Conservation (phyloP, 768 basidiomycete species). For the Austroboletus festivus region DNA sequence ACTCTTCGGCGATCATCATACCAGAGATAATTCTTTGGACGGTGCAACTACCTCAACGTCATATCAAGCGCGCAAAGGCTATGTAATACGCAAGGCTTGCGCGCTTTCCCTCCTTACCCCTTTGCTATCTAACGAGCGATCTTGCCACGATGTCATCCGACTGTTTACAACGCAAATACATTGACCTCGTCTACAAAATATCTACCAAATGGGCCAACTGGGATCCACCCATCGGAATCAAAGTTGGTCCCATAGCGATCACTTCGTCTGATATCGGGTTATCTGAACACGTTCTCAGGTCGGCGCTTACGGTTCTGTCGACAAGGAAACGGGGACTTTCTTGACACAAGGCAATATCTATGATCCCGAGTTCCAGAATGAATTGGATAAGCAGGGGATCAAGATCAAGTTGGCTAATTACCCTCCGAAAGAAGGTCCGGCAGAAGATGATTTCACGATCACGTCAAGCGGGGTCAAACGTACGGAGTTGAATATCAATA, state of each 20-base stretch:
- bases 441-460: slow-evolving; percentile 25
- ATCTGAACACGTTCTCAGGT: slow-evolving; percentile 21
- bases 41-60: too few species aligned
- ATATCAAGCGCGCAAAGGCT: too few species aligned
- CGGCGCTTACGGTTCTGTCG: slow-evolving; percentile 33
- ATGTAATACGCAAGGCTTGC: too few species aligned
- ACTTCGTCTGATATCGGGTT: not conserved
- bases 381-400: slow-evolving; percentile 7
- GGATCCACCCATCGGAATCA: slow-evolving; percentile 34
- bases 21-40: too few species aligned
- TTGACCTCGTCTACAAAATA: slow-evolving; percentile 30
- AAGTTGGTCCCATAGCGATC: slow-evolving; percentile 17
- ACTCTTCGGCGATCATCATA: too few species aligned
- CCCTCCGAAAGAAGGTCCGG: slow-evolving; percentile 7
- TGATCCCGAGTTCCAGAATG: slow-evolving; percentile 11
- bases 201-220: slow-evolving; percentile 39
- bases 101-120: not conserved
- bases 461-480: slow-evolving; percentile 23
- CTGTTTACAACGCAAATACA: slow-evolving; percentile 30
- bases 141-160: too few species aligned
- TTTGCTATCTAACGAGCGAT: not conserved
- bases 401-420: slow-evolving; percentile 10
- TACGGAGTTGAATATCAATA: slow-evolving; percentile 7
- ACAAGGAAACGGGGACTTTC: slow-evolving; percentile 30
- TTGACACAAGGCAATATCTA: slow-evolving; percentile 35